Evolutionary conservation across 78 protist genomes (phyloP), one percentile per base, ranked within the genome.

Genomic region (Dictyostelium intermedium): DNA sequence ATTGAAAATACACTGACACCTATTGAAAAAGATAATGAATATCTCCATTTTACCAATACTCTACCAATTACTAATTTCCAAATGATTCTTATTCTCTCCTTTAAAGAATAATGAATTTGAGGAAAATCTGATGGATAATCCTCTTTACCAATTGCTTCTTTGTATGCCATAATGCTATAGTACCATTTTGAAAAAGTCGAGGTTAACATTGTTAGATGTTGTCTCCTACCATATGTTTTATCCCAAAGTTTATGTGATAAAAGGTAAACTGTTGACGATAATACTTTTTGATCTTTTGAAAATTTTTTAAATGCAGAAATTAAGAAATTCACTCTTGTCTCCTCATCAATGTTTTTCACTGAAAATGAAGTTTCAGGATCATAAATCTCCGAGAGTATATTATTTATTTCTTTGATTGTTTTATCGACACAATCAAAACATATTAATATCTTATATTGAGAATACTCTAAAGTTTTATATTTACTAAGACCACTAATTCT

Each of bases 241-340:
- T 35, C 3, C 82, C 82, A 77, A 39, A 77, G 32, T n/a, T n/a
- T 41, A 32, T 77, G 14, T 34, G 77, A 41, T 13, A 73, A 25
- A 16, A 50, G 5, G 27, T 47, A 85, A 0, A 85, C 83, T 2
- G 41, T 41, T 10, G 79, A 39, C 9, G 91, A 53, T 7, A 85
- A 61, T 13, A 35, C 35, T 11, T 85, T 85, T 43, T 63, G 73
- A 47, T 85, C 91, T 13, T 53, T 47, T 43, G 91, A 47, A 85
- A 85, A 85, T n/a, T 85, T 85, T 35, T 72, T 30, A 27, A 85
- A 39, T 37, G 82, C 73, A 16, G 47, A 72, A 2, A 74, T 1
- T 20, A 85, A 85, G 27, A 85, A 85, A n/a, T 66, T 61, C 2
- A 83, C 74, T 63, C 87, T 60, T 13, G 87, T 37, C 2, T 60